phyloP scores from a whole-genome alignment of 108 stramenopile genomes.

The Nitzschia sp. region DNA sequence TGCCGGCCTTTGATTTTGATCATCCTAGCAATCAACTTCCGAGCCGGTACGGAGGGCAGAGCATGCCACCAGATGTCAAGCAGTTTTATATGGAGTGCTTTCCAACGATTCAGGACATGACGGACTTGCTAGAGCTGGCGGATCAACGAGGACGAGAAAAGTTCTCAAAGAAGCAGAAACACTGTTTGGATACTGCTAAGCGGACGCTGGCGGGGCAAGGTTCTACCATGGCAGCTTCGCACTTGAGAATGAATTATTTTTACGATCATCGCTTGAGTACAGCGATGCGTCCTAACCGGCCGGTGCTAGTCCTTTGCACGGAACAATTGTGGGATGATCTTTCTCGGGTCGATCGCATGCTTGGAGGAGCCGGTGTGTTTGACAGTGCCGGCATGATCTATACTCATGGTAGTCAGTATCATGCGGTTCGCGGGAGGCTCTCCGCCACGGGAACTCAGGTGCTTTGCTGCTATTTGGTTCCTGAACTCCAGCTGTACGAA shows the following conservation, averaged over 20 bases:
- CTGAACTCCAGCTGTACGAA: slow-evolving; percentile 14
- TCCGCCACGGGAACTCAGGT: background rate
- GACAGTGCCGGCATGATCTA: background rate
- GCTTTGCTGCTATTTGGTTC: slow-evolving; percentile 5
- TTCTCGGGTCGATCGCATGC: background rate
- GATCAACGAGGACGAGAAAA: too few species aligned
- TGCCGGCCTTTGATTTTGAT: slow-evolving; percentile 21
- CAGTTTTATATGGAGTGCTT: slow-evolving; percentile 14
- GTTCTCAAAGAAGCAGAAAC: background rate
- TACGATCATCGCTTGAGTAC: background rate
- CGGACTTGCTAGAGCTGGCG: background rate
- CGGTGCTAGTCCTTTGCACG: slow-evolving; percentile 6
- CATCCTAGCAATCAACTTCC: background rate
- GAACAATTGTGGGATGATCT: slow-evolving; percentile 14
- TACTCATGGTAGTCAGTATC: background rate
- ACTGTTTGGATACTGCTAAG: background rate
- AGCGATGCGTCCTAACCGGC: background rate
- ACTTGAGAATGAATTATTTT: slow-evolving; percentile 4
- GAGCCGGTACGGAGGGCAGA: background rate
- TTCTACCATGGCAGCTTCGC: background rate
- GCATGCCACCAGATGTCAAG: background rate
- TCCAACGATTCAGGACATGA: background rate
- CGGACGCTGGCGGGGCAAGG: background rate
- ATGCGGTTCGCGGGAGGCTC: background rate
- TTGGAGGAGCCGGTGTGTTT: slow-evolving; percentile 9